Evolutionary conservation across 345 rosid species (phyloP), one percentile per base, ranked within the genome.

Genomic region (Pistacia atlantica): DNA sequence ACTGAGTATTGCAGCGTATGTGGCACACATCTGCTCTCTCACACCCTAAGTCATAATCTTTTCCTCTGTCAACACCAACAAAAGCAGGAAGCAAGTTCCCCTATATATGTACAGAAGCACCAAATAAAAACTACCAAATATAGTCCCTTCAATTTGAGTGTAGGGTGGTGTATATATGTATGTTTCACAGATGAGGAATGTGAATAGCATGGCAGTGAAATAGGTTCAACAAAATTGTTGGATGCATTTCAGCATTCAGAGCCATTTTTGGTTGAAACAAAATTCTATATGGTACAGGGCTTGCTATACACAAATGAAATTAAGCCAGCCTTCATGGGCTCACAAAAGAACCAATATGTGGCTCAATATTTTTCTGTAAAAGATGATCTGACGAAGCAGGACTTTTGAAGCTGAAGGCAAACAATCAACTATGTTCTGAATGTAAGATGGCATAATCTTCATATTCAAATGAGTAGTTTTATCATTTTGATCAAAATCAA

Each of bases 61-160:
- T 60, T 16, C 12, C 67, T 9, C 4, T 17, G 58, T 72, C 22
- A 60, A 46, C 11, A 45, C n/a, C 65, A 25, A 72, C 22, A 59
- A 59, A 60, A 72, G 45, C 45, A 59, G 22, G 65, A 45, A 45
- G 42, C 66, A 58, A 60, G 62, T 71, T 60, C n/a, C 42, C 75
- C 31, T 8, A 45, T 33, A 70, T 55, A 38, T 37, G 52, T 38
- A 35, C 11, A 42, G 54, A 57, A 56, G 17, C 18, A 57, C 2
- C 57, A 48, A 57, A 13, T 12, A 18, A 22, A 72, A 12, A 71
- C 16, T 12, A 58, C 46, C 67, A 16, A 64, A 18, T 64, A 16
- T 64, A n/a, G 48, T 16, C 48, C 46, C 67, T 35, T 20, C 7
- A 64, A 35, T 64, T 25, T 33, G 6, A 10, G 7, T 42, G 45